A percentile compares a stretch with the other conserved stretches of the same genome.
Evolutionary conservation across 345 rosid species (phyloP).

Genomic region (Heritiera littoralis): DNA sequence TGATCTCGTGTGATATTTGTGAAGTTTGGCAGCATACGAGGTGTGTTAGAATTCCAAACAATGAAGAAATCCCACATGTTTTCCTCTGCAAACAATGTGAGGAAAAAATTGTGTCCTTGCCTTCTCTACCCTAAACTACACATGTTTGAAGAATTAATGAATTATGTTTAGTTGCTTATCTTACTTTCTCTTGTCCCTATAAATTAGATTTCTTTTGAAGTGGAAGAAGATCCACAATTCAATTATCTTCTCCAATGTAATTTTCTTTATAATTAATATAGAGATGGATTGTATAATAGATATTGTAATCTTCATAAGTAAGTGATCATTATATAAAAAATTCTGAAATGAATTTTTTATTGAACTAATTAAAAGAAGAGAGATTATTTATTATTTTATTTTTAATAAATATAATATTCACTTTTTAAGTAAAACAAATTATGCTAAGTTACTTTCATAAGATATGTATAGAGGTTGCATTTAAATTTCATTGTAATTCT

Average conservation of each 20-base stretch:
- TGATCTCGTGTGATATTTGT: slow-evolving; percentile 82
- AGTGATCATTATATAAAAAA: no score
- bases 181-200: neutral
- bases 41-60: slow-evolving; percentile 68
- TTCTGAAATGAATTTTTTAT: no score
- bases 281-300: neutral
- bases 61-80: slow-evolving; percentile 66
- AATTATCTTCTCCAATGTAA: neutral
- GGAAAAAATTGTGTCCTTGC: slow-evolving; percentile 56
- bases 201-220: neutral
- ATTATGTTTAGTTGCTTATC: neutral
- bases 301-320: no score
- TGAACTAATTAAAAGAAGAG: no score
- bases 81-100: slow-evolving; percentile 88
- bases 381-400: no score
- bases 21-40: slow-evolving; percentile 89
- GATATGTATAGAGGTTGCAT: no score
- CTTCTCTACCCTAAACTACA: slow-evolving; percentile 50
- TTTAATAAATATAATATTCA: no score
- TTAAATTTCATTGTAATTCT: no score
- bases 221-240: neutral
- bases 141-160: neutral
- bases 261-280: neutral
- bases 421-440: no score
- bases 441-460: no score